phyloP scores from a whole-genome alignment of 441 rosid species.

The Biscutella laevigata region DNA sequence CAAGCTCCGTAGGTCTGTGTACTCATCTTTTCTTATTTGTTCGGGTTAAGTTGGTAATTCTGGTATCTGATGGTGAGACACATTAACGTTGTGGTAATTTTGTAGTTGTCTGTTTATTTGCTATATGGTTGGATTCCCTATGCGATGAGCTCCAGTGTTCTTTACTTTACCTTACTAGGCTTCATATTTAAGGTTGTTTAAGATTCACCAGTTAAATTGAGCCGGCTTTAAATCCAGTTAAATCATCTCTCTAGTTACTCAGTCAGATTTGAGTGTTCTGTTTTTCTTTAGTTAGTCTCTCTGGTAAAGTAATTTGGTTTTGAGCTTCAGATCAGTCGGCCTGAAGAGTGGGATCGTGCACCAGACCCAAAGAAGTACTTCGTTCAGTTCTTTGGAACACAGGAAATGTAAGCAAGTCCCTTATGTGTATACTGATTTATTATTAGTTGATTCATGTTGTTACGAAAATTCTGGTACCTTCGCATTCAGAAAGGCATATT shows the following conservation, averaged over 20 bases:
- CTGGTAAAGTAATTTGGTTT: constrained; percentile 23
- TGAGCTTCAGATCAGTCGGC: constrained; percentile 66
- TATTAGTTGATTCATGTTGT: neutral
- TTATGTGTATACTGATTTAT: neutral
- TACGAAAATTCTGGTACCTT: constrained; percentile 1
- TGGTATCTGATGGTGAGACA: constrained; percentile 1
- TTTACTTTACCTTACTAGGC: neutral
- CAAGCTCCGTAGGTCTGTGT: neutral
- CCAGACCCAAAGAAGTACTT: constrained; percentile 86
- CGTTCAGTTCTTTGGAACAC: constrained; percentile 92
- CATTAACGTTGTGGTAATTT: neutral
- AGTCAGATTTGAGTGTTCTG: neutral
- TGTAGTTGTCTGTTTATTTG: neutral
- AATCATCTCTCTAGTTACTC: neutral
- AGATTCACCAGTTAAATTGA: neutral
- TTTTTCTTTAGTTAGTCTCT: neutral
- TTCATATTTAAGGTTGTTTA: neutral
- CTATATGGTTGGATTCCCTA: neutral
- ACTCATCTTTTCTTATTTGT: neutral
- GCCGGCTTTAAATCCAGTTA: neutral
- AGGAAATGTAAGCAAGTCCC: constrained; percentile 74
- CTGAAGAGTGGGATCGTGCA: constrained; percentile 73
- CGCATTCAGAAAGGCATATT: neutral
- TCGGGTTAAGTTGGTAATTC: neutral
- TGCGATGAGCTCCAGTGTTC: neutral